Base-by-base conservation (phyloP, 495 filamentous ascomycete species). In the Melanomma pulvis-pyrius region DNA sequence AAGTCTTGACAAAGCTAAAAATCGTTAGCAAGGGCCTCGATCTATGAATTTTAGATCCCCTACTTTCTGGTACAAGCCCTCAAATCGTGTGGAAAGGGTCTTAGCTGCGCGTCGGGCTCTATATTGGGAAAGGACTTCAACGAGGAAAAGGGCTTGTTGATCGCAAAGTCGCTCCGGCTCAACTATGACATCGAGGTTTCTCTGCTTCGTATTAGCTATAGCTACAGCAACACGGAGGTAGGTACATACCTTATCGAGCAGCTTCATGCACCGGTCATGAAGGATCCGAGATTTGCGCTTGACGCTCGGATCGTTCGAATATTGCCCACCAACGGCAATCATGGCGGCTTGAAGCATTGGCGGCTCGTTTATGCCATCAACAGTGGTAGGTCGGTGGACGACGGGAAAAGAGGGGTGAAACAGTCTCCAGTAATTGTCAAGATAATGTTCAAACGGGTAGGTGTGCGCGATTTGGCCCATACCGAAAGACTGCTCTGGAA, bases 381-480 rank as follows among this genome's bases (percentile, higher is more conserved):
- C 76, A n/a, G n/a, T n/a, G 26, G 78, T 73, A 52, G 78, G 72
- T 59, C 67, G 69, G 68, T 81, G 79, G 46, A 81, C 59, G 44
- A 80, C 70, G 28, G 79, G 77, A 63, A 77, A 78, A 19, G 75
- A 63, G 54, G 79, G 75, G 65, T 80, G 77, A 41, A 79, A 77
- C 56, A 71, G 68, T 56, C 66, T 72, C 79, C 79, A 80, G 69
- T 78, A 81, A 67, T 75, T 73, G 34, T 77, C 67, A 53, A 80
- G 67, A 74, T 77, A 79, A 56, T 78, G 70, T 59, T 76, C 58
- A 56, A 49, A 63, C 47, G 66, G 57, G 36, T 67, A 68, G 55
- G 58, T 63, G 54, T 65, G 39, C 25, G 63, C 54, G 21, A 65
- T 32, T 28, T 61, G 65, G 63, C 63, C 64, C 65, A 68, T 69